These are phyloP conservation scores for Jatropha multifida DNA, from an alignment of 441 rosid genomes.

Conservation along the genomic window DNA sequence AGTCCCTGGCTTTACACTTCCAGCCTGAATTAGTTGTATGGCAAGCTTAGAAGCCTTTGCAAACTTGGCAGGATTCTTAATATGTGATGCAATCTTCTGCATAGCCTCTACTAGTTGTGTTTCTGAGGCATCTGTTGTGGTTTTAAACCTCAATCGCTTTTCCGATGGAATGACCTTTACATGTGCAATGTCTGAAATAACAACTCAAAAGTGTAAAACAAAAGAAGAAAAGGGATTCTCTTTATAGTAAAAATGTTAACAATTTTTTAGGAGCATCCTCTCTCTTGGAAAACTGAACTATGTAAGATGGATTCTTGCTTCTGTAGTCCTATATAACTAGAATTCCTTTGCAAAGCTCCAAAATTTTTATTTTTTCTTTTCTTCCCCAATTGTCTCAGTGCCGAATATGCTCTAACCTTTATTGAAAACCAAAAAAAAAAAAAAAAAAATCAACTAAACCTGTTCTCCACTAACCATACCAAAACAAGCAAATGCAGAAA, in stretches of 20 bases:
- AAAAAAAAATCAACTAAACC: too few species aligned
- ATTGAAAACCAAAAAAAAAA: background rate
- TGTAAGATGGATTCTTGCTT: background rate
- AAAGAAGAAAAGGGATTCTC: background rate
- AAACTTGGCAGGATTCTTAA: conserved; percentile 68
- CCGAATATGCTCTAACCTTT: background rate
- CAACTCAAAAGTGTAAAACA: background rate
- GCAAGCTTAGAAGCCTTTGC: conserved; percentile 90
- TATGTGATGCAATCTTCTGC: conserved; percentile 88
- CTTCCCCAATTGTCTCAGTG: background rate
- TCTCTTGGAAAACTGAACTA: background rate
- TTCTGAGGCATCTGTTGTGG: conserved; percentile 85
- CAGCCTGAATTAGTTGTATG: conserved; percentile 79
- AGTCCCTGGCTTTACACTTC: conserved; percentile 83
- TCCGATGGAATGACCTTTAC: conserved; percentile 34
- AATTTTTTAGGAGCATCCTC: background rate
- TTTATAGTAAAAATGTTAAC: background rate
- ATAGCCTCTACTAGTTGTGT: conserved; percentile 81
- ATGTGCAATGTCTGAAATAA: conserved; percentile 32
- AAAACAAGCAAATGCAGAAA: background rate
- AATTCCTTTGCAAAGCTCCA: background rate
- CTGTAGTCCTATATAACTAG: background rate
- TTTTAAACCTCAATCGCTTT: conserved; percentile 82
- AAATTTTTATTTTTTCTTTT: background rate
- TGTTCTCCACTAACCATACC: too few species aligned